Conservation (phyloP, 2,329 filamentous ascomycete genomes). For the Corinectria fuckeliana region DNA sequence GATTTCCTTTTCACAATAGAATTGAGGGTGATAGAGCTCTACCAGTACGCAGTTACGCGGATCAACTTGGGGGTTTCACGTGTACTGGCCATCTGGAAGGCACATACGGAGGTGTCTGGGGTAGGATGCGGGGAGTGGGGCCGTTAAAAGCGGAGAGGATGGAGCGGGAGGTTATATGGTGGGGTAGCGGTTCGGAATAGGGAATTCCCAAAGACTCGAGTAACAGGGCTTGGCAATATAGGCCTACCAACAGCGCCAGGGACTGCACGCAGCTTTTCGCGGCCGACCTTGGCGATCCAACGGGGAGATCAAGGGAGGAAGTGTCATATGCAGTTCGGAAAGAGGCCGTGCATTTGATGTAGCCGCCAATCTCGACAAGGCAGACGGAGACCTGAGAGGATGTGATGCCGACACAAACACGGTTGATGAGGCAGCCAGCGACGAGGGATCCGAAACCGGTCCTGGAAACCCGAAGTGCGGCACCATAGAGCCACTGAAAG, state of each 20-base stretch:
- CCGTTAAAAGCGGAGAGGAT: conserved; percentile 64
- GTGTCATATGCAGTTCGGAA: conserved; percentile 69
- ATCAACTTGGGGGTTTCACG: too few relatives aligned
- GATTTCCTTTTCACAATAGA: too few relatives aligned
- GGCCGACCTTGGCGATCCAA: conserved; percentile 66
- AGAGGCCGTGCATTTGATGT: conserved; percentile 60
- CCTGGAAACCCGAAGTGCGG: not conserved
- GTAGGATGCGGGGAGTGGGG: not conserved
- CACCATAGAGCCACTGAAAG: conserved; percentile 8
- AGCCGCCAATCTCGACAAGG: conserved; percentile 47
- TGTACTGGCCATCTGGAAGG: too few relatives aligned
- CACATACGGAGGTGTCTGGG: not conserved
- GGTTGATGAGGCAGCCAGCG: conserved; percentile 13
- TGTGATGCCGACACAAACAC: conserved; percentile 14
- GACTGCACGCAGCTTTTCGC: too few relatives aligned
- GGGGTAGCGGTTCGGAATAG: not conserved
- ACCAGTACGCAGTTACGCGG: too few relatives aligned
- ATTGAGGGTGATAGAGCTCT: too few relatives aligned
- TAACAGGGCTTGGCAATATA: too few relatives aligned
- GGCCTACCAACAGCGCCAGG: too few relatives aligned
- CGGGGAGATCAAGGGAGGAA: conserved; percentile 66
- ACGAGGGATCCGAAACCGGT: conserved; percentile 15
- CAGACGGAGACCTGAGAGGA: conserved; percentile 21
- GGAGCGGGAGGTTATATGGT: conserved; percentile 26
- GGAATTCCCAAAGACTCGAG: too few relatives aligned